Percentiles rank a stretch among this genome's conserved stretches.
Evolutionary conservation across 2,329 filamentous ascomycete species (phyloP).

Genomic region (Ceratocystis huliohia): DNA sequence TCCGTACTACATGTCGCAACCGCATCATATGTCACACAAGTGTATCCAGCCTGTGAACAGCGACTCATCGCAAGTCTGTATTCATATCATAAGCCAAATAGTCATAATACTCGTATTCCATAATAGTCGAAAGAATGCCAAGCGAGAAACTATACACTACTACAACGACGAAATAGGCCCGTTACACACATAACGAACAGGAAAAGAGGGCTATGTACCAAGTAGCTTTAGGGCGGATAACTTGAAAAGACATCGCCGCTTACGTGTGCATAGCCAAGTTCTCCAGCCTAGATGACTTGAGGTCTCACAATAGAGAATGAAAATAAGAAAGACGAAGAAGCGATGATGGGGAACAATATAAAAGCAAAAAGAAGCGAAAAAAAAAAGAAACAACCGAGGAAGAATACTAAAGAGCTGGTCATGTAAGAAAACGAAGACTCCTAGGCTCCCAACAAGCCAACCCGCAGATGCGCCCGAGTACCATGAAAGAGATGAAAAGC

Average conservation of each 20-base stretch:
- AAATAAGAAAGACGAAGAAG: not conserved
- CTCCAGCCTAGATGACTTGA: not conserved
- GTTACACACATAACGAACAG: too few relatives aligned
- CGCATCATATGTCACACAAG: too few relatives aligned
- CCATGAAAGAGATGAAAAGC: not conserved
- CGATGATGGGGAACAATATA: not conserved
- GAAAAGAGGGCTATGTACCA: not conserved
- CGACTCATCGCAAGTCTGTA: too few relatives aligned
- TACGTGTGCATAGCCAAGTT: not conserved
- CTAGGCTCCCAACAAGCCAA: conserved; percentile 5
- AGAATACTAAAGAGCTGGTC: not conserved
- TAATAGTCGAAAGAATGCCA: conserved; percentile 2
- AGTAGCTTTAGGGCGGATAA: not conserved
- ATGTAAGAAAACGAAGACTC: conserved; percentile 8
- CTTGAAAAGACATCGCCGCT: not conserved
- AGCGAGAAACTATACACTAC: not conserved
- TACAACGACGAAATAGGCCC: not conserved
- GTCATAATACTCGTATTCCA: conserved; percentile 5
- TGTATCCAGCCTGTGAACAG: too few relatives aligned
- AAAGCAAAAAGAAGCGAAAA: not conserved
- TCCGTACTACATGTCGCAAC: too few relatives aligned
- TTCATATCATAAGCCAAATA: not conserved
- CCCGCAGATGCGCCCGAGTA: conserved; percentile 11
- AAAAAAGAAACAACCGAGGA: not conserved
- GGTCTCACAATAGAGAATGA: not conserved